Conservation (phyloP, 805 yeast species). For the Candida loeiensis region DNA sequence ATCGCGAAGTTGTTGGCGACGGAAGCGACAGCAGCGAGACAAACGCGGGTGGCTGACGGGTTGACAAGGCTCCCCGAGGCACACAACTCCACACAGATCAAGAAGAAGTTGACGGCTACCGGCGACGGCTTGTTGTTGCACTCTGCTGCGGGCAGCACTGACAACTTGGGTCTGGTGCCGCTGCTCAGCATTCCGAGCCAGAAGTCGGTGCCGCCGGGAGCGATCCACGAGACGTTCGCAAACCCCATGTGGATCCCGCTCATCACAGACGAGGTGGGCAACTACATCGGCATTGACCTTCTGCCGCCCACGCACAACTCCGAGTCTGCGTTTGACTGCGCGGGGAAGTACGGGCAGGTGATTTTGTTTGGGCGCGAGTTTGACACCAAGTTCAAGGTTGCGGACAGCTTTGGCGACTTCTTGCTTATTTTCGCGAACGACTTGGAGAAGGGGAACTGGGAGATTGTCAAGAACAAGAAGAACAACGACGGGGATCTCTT, state of each 20-base stretch:
- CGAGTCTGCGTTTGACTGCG: conserved; percentile 1
- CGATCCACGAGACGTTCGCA: conserved; percentile 75
- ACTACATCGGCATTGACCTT: conserved; percentile 86
- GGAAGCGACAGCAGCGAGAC: conserved; percentile 22
- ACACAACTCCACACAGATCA: conserved; percentile 15
- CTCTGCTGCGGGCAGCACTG: conserved; percentile 10
- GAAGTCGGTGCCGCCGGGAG: conserved; percentile 72
- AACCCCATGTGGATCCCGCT: conserved; percentile 91
- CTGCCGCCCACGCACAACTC: conserved; percentile 61
- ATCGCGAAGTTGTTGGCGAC: conserved; percentile 47
- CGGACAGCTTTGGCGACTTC: conserved; percentile 88
- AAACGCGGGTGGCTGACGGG: conserved; percentile 16
- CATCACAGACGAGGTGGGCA: conserved; percentile 84
- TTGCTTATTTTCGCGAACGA: conserved; percentile 80
- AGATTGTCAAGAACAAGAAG: conserved; percentile 49
- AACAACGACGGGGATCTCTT: conserved; percentile 44
- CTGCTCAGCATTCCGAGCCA: conserved; percentile 37
- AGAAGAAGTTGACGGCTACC: conserved; percentile 14
- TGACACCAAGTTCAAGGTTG: conserved; percentile 82
- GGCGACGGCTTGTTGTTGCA: conserved; percentile 3
- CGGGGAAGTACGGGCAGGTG: conserved; percentile 75
- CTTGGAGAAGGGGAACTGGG: conserved; percentile 78
- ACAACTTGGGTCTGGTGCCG: neutral
- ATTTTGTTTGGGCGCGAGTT: conserved; percentile 92
- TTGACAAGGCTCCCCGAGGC: conserved; percentile 22